A percentile compares a stretch with the other conserved stretches of the same genome.
phyloP scores from a whole-genome alignment of 352 stramenopile genomes.

The Globisporangium perplexum region DNA sequence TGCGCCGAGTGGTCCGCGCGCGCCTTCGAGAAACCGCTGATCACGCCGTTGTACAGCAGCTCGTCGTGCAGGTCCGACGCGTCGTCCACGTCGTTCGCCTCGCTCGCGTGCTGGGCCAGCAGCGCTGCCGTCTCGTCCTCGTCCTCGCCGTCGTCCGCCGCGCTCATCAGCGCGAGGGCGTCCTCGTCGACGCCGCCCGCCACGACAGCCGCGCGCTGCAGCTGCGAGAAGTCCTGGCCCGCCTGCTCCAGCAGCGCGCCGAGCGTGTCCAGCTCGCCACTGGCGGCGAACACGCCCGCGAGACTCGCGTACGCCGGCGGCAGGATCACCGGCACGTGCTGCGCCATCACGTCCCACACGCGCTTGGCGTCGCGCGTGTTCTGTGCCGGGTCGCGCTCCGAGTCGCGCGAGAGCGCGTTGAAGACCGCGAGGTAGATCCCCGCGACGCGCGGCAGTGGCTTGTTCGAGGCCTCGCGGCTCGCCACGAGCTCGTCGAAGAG shows the following conservation, averaged over 20 bases:
- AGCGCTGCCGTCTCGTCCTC: constrained; percentile 20
- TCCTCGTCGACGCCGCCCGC: constrained; percentile 23
- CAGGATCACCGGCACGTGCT: constrained; percentile 56
- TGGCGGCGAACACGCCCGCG: constrained; percentile 72
- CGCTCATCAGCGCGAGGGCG: background rate
- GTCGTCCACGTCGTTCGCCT: constrained; percentile 22
- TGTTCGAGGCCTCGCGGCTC: constrained; percentile 21
- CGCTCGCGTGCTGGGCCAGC: constrained; percentile 10
- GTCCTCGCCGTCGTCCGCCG: constrained; percentile 7
- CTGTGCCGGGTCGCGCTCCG: constrained; percentile 44
- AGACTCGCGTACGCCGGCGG: constrained; percentile 78
- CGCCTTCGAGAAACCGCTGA: constrained; percentile 76
- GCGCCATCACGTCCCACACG: constrained; percentile 70
- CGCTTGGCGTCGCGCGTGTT: constrained; percentile 70
- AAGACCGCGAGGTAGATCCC: constrained; percentile 74
- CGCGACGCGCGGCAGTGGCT: constrained; percentile 30
- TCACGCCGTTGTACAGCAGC: constrained; percentile 73
- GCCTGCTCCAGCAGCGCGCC: constrained; percentile 57
- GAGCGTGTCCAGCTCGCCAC: constrained; percentile 62
- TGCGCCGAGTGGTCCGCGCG: constrained; percentile 60
- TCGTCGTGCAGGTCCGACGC: constrained; percentile 31
- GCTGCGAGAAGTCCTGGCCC: constrained; percentile 26
- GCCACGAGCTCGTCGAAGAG: constrained; percentile 68
- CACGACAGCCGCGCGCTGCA: constrained; percentile 13
- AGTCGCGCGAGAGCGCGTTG: constrained; percentile 76